phyloP scores from a whole-genome alignment of 306 rosid genomes.

The Purshia tridentata region DNA sequence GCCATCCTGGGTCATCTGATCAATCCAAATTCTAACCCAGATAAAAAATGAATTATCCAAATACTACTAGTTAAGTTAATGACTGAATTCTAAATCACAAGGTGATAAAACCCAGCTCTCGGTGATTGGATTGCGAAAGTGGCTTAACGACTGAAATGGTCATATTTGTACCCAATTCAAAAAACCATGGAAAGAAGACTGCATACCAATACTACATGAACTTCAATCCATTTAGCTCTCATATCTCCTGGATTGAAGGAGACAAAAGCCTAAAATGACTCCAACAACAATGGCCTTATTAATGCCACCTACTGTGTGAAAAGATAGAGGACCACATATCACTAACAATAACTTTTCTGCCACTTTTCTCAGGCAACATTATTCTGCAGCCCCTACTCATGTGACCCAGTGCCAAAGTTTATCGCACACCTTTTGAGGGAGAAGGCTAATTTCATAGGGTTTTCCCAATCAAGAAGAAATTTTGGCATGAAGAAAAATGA shows the following conservation, averaged over 20 bases:
- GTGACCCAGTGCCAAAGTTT: not conserved
- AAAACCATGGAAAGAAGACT: not conserved
- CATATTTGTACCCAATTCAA: not conserved
- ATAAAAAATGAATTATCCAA: not conserved
- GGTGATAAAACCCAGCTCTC: not conserved
- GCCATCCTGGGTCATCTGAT: not conserved
- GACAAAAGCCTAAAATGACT: not conserved
- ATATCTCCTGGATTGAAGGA: not conserved
- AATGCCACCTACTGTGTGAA: not conserved
- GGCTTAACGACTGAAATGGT: not conserved
- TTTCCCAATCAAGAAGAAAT: not conserved
- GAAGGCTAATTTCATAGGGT: not conserved
- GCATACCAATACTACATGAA: not conserved
- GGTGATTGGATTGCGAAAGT: not conserved
- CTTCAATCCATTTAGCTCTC: not conserved
- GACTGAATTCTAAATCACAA: not conserved
- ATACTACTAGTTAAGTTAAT: too few relatives aligned
- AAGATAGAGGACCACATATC: not conserved
- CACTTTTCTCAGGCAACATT: not conserved
- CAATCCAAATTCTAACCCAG: not conserved
- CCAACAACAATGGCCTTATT: not conserved
- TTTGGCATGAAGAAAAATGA: not conserved
- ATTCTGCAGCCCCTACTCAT: constrained; percentile 2
- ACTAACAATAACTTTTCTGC: not conserved
- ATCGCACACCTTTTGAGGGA: not conserved